Percentiles rank a stretch among this genome's conserved stretches.
Conservation (phyloP, 2,329 filamentous ascomycete species). For the Colletotrichum viniferum region DNA sequence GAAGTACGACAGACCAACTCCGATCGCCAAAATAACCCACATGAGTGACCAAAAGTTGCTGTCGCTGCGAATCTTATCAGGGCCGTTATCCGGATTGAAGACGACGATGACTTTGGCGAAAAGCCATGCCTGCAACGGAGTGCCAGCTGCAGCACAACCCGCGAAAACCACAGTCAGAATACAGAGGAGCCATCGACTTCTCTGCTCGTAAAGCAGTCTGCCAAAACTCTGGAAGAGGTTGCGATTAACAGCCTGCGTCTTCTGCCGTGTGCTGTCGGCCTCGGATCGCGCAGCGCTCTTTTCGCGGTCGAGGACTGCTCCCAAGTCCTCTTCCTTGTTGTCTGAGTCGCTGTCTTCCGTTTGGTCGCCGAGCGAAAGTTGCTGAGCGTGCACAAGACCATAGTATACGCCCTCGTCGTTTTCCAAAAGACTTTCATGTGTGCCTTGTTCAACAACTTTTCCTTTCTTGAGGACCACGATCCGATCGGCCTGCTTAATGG, state of each 20-base stretch:
- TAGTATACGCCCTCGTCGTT: constrained; percentile 68
- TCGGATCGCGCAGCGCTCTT: constrained; percentile 50
- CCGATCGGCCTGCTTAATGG: constrained; percentile 77
- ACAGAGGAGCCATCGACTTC: constrained; percentile 54
- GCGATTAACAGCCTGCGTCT: constrained; percentile 41
- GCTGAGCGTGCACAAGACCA: constrained; percentile 68
- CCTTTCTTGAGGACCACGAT: constrained; percentile 80
- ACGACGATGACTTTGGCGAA: constrained; percentile 58
- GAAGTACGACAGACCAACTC: constrained; percentile 58
- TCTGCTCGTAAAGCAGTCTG: constrained; percentile 61
- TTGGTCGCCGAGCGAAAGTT: constrained; percentile 58
- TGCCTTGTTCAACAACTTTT: constrained; percentile 73
- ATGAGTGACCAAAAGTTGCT: constrained; percentile 69
- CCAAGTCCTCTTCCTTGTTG: constrained; percentile 44
- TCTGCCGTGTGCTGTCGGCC: constrained; percentile 25
- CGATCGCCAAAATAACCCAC: constrained; percentile 64
- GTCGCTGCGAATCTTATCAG: constrained; percentile 38
- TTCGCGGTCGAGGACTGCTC: constrained; percentile 43
- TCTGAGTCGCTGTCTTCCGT: constrained; percentile 39
- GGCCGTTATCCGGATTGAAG: constrained; percentile 42
- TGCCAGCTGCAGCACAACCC: constrained; percentile 46
- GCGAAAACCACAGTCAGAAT: constrained; percentile 51
- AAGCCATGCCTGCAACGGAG: constrained; percentile 58
- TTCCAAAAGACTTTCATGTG: constrained; percentile 72
- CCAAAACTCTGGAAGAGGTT: constrained; percentile 60